These are phyloP conservation scores for Lotmaria passim DNA, from an alignment of 208 protist genomes.

Conservation along the genomic window DNA sequence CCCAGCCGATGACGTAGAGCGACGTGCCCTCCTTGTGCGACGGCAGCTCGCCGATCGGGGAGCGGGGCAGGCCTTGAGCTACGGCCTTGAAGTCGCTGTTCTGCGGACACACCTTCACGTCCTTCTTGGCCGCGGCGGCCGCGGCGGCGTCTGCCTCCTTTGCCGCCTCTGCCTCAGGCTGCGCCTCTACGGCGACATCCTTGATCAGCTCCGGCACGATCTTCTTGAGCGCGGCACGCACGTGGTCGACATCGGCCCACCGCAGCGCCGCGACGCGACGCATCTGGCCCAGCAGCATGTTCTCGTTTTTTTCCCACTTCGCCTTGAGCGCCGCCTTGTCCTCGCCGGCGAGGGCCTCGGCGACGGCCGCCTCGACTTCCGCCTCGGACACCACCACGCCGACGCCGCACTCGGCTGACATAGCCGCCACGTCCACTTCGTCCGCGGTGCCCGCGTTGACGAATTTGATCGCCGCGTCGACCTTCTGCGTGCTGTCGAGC, in stretches of 20 bases:
- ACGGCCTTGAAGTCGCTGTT: conserved; percentile 61
- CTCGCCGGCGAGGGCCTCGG: conserved; percentile 54
- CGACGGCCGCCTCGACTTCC: conserved; percentile 56
- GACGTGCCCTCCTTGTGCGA: conserved; percentile 49
- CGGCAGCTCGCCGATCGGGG: conserved; percentile 57
- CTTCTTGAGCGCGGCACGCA: conserved; percentile 68
- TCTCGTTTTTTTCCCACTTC: conserved; percentile 84
- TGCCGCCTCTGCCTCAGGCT: conserved; percentile 15
- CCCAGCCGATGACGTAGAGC: conserved; percentile 95
- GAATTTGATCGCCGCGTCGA: conserved; percentile 81
- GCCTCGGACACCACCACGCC: conserved; percentile 64
- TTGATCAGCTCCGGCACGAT: conserved; percentile 71
- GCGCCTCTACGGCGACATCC: conserved; percentile 41
- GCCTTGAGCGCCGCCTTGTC: conserved; percentile 60
- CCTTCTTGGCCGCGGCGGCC: conserved; percentile 36
- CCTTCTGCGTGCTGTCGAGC: conserved; percentile 84
- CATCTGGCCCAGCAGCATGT: conserved; percentile 87
- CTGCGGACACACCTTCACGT: conserved; percentile 53
- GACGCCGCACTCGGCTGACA: conserved; percentile 82
- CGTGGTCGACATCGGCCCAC: conserved; percentile 75
- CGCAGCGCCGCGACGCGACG: conserved; percentile 66
- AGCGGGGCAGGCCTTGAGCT: conserved; percentile 46
- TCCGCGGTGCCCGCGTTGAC: conserved; percentile 61
- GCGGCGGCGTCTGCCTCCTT: conserved; percentile 8
- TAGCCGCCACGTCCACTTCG: conserved; percentile 43